phyloP scores from a whole-genome alignment of 192 early-diverging fungal species.

The Entomortierella lignicola region DNA sequence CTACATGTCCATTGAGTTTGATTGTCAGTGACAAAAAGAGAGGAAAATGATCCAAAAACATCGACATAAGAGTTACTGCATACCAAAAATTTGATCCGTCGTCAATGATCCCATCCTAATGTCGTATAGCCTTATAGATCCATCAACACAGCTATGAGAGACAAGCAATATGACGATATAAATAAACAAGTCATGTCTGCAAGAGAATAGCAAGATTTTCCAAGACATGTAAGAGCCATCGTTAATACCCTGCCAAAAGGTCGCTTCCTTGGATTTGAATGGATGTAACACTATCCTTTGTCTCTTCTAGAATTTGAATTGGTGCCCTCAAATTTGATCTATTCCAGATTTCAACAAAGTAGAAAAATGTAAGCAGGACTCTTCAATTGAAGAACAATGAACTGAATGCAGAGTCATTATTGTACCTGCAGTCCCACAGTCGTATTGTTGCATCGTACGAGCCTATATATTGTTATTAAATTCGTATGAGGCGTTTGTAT shows the following conservation, averaged over 20 bases:
- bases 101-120: slow-evolving; percentile 79
- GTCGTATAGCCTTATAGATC: slow-evolving; percentile 86
- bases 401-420: neutral
- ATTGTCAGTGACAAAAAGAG: neutral
- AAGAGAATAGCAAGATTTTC: too few species aligned
- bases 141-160: slow-evolving; percentile 79
- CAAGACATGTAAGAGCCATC: too few species aligned
- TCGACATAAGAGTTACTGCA: too few species aligned
- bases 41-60: too few species aligned
- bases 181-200: neutral
- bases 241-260: slow-evolving; percentile 76
- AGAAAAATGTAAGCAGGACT: neutral
- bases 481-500: neutral
- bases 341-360: neutral
- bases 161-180: neutral
- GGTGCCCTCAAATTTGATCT: slow-evolving; percentile 71
- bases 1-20: slow-evolving; percentile 34
- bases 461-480: slow-evolving; percentile 26
- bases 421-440: slow-evolving; percentile 82
- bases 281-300: slow-evolving; percentile 88
- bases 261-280: slow-evolving; percentile 76
- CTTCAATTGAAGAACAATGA: neutral
- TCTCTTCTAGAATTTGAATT: slow-evolving; percentile 86
- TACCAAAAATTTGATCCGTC: slow-evolving; percentile 80
- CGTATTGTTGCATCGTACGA: slow-evolving; percentile 79